Percentiles rank a stretch among this genome's conserved stretches.
These are phyloP conservation scores for Wickerhamomyces bovis DNA, from an alignment of 805 yeast genomes.

Conservation along the genomic window DNA sequence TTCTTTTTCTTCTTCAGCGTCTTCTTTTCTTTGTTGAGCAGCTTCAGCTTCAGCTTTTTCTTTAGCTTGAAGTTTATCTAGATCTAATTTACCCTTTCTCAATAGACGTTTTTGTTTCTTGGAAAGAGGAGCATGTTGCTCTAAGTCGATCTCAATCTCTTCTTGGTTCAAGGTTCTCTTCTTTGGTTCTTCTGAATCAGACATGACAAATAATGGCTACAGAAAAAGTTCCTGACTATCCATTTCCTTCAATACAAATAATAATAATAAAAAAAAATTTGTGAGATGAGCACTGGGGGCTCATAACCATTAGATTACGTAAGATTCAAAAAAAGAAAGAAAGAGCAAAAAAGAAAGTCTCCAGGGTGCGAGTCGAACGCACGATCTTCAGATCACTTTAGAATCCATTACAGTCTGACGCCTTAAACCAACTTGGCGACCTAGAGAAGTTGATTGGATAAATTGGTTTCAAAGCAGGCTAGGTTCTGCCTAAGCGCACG, in stretches of 20 bases:
- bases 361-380: constrained; percentile 36
- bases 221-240: too few species aligned
- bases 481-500: too few species aligned
- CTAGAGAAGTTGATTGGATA: too few species aligned
- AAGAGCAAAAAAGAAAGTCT: constrained; percentile 19
- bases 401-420: constrained; percentile 31
- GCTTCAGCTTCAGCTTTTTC: constrained; percentile 33
- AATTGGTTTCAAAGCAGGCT: too few species aligned
- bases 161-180: constrained; percentile 23
- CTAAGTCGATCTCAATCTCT: constrained; percentile 59
- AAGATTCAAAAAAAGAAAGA: background rate
- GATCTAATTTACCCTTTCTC: constrained; percentile 67
- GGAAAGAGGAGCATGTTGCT: constrained; percentile 74
- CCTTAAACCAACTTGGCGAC: constrained; percentile 35
- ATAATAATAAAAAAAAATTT: too few species aligned
- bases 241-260: too few species aligned
- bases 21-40: constrained; percentile 27
- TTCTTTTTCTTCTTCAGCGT: constrained; percentile 14
- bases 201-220: background rate
- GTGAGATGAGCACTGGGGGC: background rate
- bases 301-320: background rate
- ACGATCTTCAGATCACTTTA: constrained; percentile 31
- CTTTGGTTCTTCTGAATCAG: constrained; percentile 7
- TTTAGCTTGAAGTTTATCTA: constrained; percentile 45
- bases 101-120: constrained; percentile 84